Evolutionary conservation across 805 yeast species (phyloP).

Genomic region (Grigorovia transvaalensis): DNA sequence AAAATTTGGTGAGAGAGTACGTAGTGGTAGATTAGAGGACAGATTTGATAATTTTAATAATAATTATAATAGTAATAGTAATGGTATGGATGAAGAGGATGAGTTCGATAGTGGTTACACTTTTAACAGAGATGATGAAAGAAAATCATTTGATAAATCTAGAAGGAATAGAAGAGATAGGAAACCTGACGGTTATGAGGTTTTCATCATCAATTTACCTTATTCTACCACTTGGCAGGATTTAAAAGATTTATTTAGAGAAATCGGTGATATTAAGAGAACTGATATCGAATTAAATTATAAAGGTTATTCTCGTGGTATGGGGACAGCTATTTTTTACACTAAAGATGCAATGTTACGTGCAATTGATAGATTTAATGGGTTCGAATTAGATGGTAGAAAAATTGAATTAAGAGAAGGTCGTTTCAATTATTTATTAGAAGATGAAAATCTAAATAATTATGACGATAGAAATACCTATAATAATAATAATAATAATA

Average conservation of each 20-base stretch:
- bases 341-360: slow-evolving; percentile 55
- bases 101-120: neutral
- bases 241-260: slow-evolving; percentile 71
- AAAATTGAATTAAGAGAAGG: slow-evolving; percentile 17
- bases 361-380: slow-evolving; percentile 64
- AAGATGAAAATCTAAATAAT: neutral
- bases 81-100: neutral
- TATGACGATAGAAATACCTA: neutral
- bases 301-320: slow-evolving; percentile 66
- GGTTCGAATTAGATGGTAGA: slow-evolving; percentile 38
- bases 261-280: slow-evolving; percentile 62
- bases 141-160: slow-evolving; percentile 7
- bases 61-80: neutral
- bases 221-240: slow-evolving; percentile 73
- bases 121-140: neutral
- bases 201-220: slow-evolving; percentile 78
- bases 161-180: neutral
- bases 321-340: slow-evolving; percentile 71
- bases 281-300: slow-evolving; percentile 66
- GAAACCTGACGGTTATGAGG: slow-evolving; percentile 33
- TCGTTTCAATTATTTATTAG: slow-evolving; percentile 5
- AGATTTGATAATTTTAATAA: neutral
- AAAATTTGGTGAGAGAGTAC: slow-evolving; percentile 39
- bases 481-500: neutral
- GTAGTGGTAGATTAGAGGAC: slow-evolving; percentile 1